Evolutionary conservation across 164 flowering plant species (phyloP).

Genomic region (Umbellularia californica): DNA sequence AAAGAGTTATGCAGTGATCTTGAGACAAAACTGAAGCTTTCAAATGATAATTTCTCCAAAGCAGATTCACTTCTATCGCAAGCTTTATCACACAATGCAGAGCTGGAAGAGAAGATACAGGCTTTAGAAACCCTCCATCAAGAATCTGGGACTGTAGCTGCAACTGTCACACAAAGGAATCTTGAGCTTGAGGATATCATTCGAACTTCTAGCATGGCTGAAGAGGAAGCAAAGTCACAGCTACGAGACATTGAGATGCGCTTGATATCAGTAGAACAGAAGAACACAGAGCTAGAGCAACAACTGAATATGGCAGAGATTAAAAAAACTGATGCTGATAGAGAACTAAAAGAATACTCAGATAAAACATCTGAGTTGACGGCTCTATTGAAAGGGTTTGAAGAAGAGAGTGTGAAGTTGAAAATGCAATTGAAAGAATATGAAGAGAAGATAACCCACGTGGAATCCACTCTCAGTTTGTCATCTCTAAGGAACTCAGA

Average conservation of each 20-base stretch:
- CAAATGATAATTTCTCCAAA: constrained; percentile 57
- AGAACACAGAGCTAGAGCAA: constrained; percentile 64
- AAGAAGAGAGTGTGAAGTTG: constrained; percentile 46
- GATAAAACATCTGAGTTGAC: constrained; percentile 43
- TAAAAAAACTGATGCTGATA: constrained; percentile 44
- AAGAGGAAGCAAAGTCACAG: constrained; percentile 56
- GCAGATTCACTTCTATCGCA: constrained; percentile 58
- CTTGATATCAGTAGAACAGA: constrained; percentile 47
- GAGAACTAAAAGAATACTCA: constrained; percentile 41
- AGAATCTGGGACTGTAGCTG: constrained; percentile 47
- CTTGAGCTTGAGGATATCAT: constrained; percentile 57
- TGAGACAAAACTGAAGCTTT: constrained; percentile 57
- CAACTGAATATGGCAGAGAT: constrained; percentile 44
- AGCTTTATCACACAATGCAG: constrained; percentile 55
- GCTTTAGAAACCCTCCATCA: constrained; percentile 53
- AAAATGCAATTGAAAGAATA: constrained; percentile 37
- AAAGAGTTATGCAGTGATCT: constrained; percentile 52
- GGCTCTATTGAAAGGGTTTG: constrained; percentile 27
- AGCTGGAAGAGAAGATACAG: constrained; percentile 67
- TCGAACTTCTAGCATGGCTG: constrained; percentile 45
- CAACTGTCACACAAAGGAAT: constrained; percentile 46
- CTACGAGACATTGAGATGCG: constrained; percentile 47
- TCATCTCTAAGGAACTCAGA: constrained; percentile 39
- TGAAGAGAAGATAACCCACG: constrained; percentile 36
- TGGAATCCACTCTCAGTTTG: constrained; percentile 45